These are phyloP conservation scores for Boletus rex-veris DNA, from an alignment of 768 basidiomycete genomes.

Conservation along the genomic window DNA sequence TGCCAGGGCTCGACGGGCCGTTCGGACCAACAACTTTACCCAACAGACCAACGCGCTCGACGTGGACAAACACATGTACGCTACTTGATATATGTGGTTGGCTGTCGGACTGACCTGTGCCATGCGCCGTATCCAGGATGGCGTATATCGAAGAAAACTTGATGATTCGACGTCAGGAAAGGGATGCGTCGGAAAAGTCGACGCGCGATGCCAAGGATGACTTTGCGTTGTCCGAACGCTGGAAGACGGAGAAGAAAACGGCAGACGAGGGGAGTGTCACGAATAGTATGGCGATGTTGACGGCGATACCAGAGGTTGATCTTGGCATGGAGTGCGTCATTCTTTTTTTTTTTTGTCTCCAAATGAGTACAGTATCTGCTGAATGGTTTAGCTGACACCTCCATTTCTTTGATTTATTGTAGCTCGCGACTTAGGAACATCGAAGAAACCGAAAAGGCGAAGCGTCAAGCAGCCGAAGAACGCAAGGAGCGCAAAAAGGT, in stretches of 20 bases:
- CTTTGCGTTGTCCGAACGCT: slow-evolving; percentile 66
- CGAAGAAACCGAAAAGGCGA: slow-evolving; percentile 96
- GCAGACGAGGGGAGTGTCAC: slow-evolving; percentile 91
- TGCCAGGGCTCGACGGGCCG: slow-evolving; percentile 67
- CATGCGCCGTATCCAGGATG: slow-evolving; percentile 52
- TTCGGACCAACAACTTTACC: slow-evolving; percentile 90
- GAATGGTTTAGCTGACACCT: too few relatives aligned
- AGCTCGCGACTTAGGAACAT: slow-evolving; percentile 93
- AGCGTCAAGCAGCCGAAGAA: slow-evolving; percentile 76
- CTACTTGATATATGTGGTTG: too few relatives aligned
- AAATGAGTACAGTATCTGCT: too few relatives aligned
- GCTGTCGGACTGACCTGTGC: too few relatives aligned
- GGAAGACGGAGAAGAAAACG: slow-evolving; percentile 52
- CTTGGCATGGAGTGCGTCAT: slow-evolving; percentile 92
- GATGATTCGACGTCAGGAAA: slow-evolving; percentile 60
- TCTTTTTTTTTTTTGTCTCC: too few relatives aligned
- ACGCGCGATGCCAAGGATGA: slow-evolving; percentile 62
- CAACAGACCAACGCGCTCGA: slow-evolving; percentile 95
- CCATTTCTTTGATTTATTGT: neutral
- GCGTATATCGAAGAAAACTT: slow-evolving; percentile 96
- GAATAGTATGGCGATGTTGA: slow-evolving; percentile 92
- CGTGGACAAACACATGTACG: slow-evolving; percentile 97
- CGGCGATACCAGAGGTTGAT: slow-evolving; percentile 97
- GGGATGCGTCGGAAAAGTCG: slow-evolving; percentile 45
- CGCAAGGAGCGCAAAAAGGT: slow-evolving; percentile 54